Conservation (phyloP, 108 stramenopile species). For the Fistulifera pelliculosa region DNA sequence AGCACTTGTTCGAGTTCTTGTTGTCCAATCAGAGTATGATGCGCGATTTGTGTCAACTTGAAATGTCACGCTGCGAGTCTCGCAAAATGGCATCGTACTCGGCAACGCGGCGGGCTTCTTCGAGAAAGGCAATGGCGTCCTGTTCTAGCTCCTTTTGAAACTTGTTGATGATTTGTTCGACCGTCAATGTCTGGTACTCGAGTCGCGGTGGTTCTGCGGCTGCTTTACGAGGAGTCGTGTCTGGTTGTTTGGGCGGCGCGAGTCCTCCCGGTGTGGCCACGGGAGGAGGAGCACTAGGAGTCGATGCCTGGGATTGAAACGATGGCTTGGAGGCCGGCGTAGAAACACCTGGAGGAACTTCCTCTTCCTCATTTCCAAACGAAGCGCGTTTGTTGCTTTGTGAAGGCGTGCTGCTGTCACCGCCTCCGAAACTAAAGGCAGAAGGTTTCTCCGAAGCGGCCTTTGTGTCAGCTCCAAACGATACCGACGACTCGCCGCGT, state of each 20-base stretch:
- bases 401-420: slow-evolving; percentile 11
- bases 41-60: slow-evolving; percentile 41
- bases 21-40: slow-evolving; percentile 51
- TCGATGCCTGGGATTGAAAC: neutral
- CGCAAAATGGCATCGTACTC: slow-evolving; percentile 71
- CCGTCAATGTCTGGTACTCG: slow-evolving; percentile 71
- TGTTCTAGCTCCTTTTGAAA: slow-evolving; percentile 71
- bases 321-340: slow-evolving; percentile 19
- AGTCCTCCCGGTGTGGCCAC: slow-evolving; percentile 16
- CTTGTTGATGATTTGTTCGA: slow-evolving; percentile 76
- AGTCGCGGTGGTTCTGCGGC: slow-evolving; percentile 40
- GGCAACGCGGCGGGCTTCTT: slow-evolving; percentile 71
- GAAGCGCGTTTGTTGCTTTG: slow-evolving; percentile 8
- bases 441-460: slow-evolving; percentile 10
- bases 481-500: slow-evolving; percentile 4
- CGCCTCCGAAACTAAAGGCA: slow-evolving; percentile 26
- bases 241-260: neutral
- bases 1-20: slow-evolving; percentile 47
- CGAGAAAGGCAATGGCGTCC: slow-evolving; percentile 49
- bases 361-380: slow-evolving; percentile 1
- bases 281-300: slow-evolving; percentile 14
- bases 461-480: slow-evolving; percentile 14
- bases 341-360: slow-evolving; percentile 9
- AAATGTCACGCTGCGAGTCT: slow-evolving; percentile 52
- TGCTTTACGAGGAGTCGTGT: slow-evolving; percentile 7